phyloP scores from a whole-genome alignment of 1,284 basidiomycete genomes.

The Ceratobasidium papillatum region DNA sequence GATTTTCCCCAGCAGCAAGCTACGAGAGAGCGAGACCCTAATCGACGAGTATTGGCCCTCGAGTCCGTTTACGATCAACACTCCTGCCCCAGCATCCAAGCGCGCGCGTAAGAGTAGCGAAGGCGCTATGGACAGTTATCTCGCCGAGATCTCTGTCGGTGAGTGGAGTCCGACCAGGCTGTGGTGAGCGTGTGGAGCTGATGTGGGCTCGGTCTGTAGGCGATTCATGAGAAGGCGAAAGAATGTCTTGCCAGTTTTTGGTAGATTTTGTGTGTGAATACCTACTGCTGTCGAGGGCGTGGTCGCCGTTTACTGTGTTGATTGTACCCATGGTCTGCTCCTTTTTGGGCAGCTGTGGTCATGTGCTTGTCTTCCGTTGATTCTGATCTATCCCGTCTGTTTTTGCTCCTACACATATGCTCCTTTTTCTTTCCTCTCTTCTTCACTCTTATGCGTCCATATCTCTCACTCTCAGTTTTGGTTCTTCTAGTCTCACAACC shows the following conservation, averaged over 20 bases:
- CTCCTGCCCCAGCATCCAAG: conserved; percentile 35
- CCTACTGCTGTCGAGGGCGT: conserved; percentile 24
- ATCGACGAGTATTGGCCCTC: conserved; percentile 34
- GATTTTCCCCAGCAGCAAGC: conserved; percentile 34
- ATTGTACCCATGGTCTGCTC: conserved; percentile 3
- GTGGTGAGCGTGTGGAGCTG: conserved; percentile 1
- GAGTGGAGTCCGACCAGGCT: conserved; percentile 1
- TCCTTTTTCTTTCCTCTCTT: conserved; percentile 8
- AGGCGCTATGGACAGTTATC: conserved; percentile 22
- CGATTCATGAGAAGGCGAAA: conserved; percentile 1
- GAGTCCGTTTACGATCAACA: conserved; percentile 38
- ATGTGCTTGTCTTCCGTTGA: neutral
- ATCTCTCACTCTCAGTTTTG: neutral
- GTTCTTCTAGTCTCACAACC: conserved; percentile 16
- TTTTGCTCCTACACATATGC: neutral
- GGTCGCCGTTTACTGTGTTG: conserved; percentile 7
- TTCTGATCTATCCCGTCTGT: conserved; percentile 3
- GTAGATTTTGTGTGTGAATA: conserved; percentile 30
- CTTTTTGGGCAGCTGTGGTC: neutral
- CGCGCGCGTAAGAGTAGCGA: conserved; percentile 21
- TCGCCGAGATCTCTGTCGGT: conserved; percentile 22
- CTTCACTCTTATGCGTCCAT: conserved; percentile 5
- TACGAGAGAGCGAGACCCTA: conserved; percentile 32
- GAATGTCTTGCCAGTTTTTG: neutral
- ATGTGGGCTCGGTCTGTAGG: neutral